Conservation (phyloP, 2,329 filamentous ascomycete species). For the Corinectria fuckeliana region DNA sequence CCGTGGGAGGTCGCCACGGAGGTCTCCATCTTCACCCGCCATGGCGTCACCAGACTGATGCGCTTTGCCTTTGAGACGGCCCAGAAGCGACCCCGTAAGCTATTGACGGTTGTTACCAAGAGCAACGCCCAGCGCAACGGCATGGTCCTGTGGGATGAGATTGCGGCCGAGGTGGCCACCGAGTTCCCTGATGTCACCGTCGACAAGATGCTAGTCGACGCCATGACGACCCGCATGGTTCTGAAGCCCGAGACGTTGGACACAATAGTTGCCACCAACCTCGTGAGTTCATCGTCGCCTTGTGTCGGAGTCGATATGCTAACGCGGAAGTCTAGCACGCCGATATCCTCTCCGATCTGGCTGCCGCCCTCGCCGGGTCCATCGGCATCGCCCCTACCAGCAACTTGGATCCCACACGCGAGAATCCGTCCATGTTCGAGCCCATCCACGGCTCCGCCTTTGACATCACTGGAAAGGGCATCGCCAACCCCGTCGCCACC, state of each 20-base stretch:
- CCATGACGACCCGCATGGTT: slow-evolving; percentile 70
- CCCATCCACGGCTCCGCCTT: slow-evolving; percentile 66
- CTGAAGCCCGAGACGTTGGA: slow-evolving; percentile 65
- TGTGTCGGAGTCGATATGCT: neutral
- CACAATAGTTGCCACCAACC: slow-evolving; percentile 68
- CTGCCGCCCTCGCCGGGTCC: slow-evolving; percentile 71
- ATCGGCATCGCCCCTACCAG: slow-evolving; percentile 76
- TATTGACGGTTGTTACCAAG: slow-evolving; percentile 69
- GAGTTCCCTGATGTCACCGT: slow-evolving; percentile 66
- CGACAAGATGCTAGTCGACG: slow-evolving; percentile 72
- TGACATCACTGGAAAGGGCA: slow-evolving; percentile 62
- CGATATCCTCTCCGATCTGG: slow-evolving; percentile 74
- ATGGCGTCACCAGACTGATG: slow-evolving; percentile 64
- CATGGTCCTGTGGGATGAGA: slow-evolving; percentile 73
- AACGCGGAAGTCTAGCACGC: slow-evolving; percentile 47
- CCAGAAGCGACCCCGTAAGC: slow-evolving; percentile 60
- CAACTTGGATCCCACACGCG: slow-evolving; percentile 67
- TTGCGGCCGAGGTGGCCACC: slow-evolving; percentile 59
- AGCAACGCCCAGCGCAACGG: slow-evolving; percentile 70
- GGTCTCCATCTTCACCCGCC: slow-evolving; percentile 66
- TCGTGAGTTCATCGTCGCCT: slow-evolving; percentile 40
- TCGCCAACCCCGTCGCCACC: slow-evolving; percentile 64
- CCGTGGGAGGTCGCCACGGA: slow-evolving; percentile 69
- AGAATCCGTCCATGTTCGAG: slow-evolving; percentile 66
- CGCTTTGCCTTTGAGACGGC: slow-evolving; percentile 69